phyloP scores from a whole-genome alignment of 306 rosid genomes.

The Sophora flavescens region DNA sequence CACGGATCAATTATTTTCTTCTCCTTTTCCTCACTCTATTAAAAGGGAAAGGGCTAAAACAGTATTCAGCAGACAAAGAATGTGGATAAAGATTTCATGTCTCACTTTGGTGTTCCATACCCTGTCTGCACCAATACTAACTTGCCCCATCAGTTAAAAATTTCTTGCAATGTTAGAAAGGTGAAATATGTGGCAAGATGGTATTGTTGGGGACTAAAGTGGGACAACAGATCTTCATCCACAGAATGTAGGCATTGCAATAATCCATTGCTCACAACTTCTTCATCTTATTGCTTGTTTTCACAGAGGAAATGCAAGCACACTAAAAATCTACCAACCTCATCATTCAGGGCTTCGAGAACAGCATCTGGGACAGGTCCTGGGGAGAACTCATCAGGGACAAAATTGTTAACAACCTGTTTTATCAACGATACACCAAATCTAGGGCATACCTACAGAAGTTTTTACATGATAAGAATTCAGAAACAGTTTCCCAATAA shows the following conservation, averaged over 20 bases:
- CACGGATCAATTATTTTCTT: slow-evolving; percentile 10
- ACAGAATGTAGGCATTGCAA: slow-evolving; percentile 10
- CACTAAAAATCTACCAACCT: slow-evolving; percentile 60
- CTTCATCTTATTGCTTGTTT: slow-evolving; percentile 1
- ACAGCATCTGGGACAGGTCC: slow-evolving; percentile 71
- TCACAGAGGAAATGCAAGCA: slow-evolving; percentile 6
- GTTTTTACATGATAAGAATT: neutral
- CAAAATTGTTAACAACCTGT: slow-evolving; percentile 76
- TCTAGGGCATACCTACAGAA: slow-evolving; percentile 77
- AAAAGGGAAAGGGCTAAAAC: neutral
- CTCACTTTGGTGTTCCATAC: too few relatives aligned
- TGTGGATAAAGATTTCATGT: neutral
- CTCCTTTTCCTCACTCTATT: neutral
- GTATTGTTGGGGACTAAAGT: too few relatives aligned
- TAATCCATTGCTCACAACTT: slow-evolving; percentile 7
- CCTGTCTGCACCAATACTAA: too few relatives aligned
- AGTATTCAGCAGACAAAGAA: neutral
- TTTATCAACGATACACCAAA: slow-evolving; percentile 71
- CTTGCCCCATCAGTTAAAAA: too few relatives aligned
- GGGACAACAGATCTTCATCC: too few relatives aligned
- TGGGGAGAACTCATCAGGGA: slow-evolving; percentile 88
- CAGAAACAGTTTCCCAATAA: neutral
- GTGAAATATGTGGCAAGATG: too few relatives aligned
- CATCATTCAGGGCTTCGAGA: slow-evolving; percentile 65
- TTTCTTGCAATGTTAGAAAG: too few relatives aligned